Evolutionary conservation across 176 grass and related monocot genomes (phyloP).

Genomic region (Eleusine coracana): DNA sequence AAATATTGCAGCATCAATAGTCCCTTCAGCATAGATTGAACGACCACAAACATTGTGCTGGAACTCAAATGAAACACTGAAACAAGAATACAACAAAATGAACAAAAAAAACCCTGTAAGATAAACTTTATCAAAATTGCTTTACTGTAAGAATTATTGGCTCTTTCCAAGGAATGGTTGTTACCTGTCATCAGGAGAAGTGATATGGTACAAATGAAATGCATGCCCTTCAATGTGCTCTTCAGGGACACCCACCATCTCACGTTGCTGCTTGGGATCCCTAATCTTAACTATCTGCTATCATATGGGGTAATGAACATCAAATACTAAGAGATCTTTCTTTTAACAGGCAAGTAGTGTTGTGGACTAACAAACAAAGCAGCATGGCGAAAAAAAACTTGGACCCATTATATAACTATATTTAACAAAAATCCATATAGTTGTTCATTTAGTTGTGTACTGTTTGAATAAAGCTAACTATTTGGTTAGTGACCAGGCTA

Average conservation of each 20-base stretch:
- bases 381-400: not conserved
- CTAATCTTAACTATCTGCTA: conserved; percentile 76
- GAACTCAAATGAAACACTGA: conserved; percentile 93
- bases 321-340: conserved; percentile 1
- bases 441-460: conserved; percentile 12
- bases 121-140: not conserved
- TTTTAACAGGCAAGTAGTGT: not conserved
- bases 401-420: not conserved
- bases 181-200: conserved; percentile 85
- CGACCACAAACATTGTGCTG: conserved; percentile 93
- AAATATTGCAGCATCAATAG: conserved; percentile 78
- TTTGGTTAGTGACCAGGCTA: not conserved
- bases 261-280: conserved; percentile 74
- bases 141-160: not conserved
- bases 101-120: not conserved
- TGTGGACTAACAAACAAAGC: not conserved
- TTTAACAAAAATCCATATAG: not conserved
- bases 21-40: conserved; percentile 85
- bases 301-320: conserved; percentile 12
- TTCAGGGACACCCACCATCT: conserved; percentile 96
- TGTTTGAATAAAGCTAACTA: not conserved
- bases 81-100: conserved; percentile 23
- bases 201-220: conserved; percentile 90
- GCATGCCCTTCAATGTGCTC: conserved; percentile 82
- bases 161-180: conserved; percentile 1